These are phyloP conservation scores for Sporisorium iseilematis-ciliati DNA, from an alignment of 1,284 basidiomycete species.

Conservation along the genomic window DNA sequence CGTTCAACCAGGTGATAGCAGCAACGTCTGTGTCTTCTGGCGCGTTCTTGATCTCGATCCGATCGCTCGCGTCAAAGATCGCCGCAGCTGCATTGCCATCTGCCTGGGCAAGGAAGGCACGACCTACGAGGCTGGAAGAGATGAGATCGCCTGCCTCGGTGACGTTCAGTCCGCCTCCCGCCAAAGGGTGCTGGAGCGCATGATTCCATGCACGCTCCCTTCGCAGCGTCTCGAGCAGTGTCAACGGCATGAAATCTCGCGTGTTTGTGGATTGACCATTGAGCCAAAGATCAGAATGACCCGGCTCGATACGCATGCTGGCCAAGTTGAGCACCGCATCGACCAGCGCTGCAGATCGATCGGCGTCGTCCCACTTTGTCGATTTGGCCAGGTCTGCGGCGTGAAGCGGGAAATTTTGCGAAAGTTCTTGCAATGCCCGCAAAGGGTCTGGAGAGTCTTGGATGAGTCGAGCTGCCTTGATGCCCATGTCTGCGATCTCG, in stretches of 20 bases:
- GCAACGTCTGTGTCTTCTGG: conserved; percentile 69
- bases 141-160: conserved; percentile 81
- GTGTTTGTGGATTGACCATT: conserved; percentile 53
- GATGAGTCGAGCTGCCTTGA: conserved; percentile 54
- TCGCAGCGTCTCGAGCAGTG: conserved; percentile 72
- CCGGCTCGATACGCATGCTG: conserved; percentile 46
- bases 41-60: conserved; percentile 34
- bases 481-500: conserved; percentile 45
- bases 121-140: conserved; percentile 39
- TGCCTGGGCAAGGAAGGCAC: conserved; percentile 31
- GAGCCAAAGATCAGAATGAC: conserved; percentile 61
- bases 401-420: conserved; percentile 63
- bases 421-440: conserved; percentile 57
- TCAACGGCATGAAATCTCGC: conserved; percentile 47
- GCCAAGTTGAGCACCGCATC: conserved; percentile 38
- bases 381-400: conserved; percentile 51
- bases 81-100: conserved; percentile 69
- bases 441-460: conserved; percentile 59
- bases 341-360: conserved; percentile 32
- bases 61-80: conserved; percentile 67
- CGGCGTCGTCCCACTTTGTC: conserved; percentile 32
- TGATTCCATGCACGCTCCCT: conserved; percentile 79
- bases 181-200: conserved; percentile 68
- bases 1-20: conserved; percentile 86
- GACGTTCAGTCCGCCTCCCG: conserved; percentile 78